Base-by-base conservation (phyloP, 176 grass and related monocot genomes). In the Lolium perenne region DNA sequence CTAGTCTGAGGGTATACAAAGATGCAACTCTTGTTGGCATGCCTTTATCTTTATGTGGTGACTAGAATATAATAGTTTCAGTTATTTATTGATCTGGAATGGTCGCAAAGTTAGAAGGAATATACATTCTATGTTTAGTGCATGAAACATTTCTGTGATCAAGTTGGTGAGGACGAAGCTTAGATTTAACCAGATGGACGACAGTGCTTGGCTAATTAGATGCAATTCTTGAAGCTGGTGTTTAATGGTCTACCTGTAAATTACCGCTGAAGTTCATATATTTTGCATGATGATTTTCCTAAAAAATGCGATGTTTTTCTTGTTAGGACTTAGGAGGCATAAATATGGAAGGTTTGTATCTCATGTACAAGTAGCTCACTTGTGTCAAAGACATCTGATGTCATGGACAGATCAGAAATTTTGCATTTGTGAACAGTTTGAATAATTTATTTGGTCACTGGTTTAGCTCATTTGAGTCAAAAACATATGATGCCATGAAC, bases 81-180 rank as follows among this genome's bases (percentile, higher is more conserved):
- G 43, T 80, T 80, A 38, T 80, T 75, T 20, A 3, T 80, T 80
- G 17, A 84, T 84, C 16, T 84, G 43, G 17, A 32, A n/a, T 64
- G 32, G 17, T 74, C 29, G 32, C 12, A 7, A 49, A 80, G 13
- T 74, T 69, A 8, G 50, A 84, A 32, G 14, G 21, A 25, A 0
- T 77, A 40, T n/a, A 40, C 72, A 77, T 16, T 38, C 17, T 77
- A 25, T 88, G 6, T 70, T 1, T 5, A 29, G 23, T 78, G 20
- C 25, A 10, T 61, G 63, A 57, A 78, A 83, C 73, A 61, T n/a
- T 77, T 84, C 5, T 55, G 25, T 71, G 40, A 18, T 25, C 64
- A 49, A 22, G 47, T 38, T 46, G 8, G 35, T 47, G 41, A 38
- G 41, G 29, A 2, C 3, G 10, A 82, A 66, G 15, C 11, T 29